A percentile compares a stretch with the other conserved stretches of the same genome.
Evolutionary conservation across 352 stramenopile genomes (phyloP).

Genomic region (Globisporangium solare): DNA sequence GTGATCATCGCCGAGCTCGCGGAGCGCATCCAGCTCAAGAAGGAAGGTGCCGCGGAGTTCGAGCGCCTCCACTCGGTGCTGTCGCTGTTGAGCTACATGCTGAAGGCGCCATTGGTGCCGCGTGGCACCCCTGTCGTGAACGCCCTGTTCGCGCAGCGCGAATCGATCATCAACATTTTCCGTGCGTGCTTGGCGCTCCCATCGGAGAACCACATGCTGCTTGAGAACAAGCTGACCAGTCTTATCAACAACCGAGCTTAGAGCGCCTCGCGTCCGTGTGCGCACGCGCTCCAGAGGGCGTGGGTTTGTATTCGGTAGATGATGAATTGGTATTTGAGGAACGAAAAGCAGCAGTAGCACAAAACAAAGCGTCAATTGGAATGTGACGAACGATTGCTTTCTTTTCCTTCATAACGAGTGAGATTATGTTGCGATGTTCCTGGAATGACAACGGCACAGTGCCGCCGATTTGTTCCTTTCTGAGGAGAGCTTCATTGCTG

Average conservation of each 20-base stretch:
- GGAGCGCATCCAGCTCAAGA: conserved; percentile 95
- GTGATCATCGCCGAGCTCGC: conserved; percentile 97
- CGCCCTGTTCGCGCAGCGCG: conserved; percentile 96
- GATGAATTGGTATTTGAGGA: conserved; percentile 8
- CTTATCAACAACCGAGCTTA: conserved; percentile 72
- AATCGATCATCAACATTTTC: conserved; percentile 98
- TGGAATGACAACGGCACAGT: no score
- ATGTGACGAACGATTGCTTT: no score
- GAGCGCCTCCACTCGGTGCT: conserved; percentile 97
- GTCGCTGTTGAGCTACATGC: conserved; percentile 97
- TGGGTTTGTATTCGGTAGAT: conserved; percentile 4
- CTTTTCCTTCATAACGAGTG: no score
- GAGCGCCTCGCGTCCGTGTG: neutral
- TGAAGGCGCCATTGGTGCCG: conserved; percentile 98
- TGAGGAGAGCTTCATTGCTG: no score
- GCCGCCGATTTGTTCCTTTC: no score
- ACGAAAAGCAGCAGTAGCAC: no score
- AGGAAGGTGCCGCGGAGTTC: conserved; percentile 83
- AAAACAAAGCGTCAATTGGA: no score
- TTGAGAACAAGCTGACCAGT: conserved; percentile 94
- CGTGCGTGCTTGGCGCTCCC: conserved; percentile 95
- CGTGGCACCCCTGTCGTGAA: conserved; percentile 98
- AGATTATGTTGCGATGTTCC: no score
- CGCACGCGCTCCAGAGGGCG: no score
- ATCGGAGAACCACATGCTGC: conserved; percentile 97